Conservation (phyloP, 2,329 filamentous ascomycete genomes). For the Elsinoe batatas region DNA sequence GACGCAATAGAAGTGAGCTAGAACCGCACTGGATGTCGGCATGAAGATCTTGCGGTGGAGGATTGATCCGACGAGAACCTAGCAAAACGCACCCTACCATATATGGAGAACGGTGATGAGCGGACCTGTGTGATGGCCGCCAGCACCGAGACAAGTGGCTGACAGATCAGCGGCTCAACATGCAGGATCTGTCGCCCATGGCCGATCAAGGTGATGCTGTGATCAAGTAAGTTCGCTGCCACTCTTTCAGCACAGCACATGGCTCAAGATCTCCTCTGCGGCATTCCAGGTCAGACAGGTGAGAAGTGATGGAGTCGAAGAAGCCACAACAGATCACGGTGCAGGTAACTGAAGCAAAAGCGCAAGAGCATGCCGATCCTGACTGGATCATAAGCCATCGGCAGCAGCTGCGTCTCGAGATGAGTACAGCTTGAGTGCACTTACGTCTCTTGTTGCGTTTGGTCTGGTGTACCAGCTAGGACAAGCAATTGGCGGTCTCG, state of each 20-base stretch:
- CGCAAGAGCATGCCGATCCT: background rate
- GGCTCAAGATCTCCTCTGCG: background rate
- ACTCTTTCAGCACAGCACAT: background rate
- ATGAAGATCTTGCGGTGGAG: background rate
- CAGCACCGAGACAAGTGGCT: background rate
- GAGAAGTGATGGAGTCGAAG: background rate
- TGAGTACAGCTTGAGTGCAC: background rate
- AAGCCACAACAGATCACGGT: background rate
- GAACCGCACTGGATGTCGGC: background rate
- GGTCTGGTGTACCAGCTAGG: constrained; percentile 25
- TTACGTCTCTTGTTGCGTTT: background rate
- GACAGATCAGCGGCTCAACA: background rate
- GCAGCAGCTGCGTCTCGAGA: background rate
- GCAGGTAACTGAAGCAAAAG: background rate
- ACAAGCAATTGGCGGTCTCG: constrained; percentile 30
- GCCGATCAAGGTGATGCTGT: background rate
- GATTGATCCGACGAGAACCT: background rate
- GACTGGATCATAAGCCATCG: background rate
- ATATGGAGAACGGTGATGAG: background rate
- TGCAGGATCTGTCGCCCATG: background rate
- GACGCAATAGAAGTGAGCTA: background rate
- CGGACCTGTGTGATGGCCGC: background rate
- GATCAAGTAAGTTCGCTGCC: background rate
- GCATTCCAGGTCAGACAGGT: no score
- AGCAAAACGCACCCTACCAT: background rate